Conservation (phyloP, 2,329 filamentous ascomycete species). For the Penicillium sp. region DNA sequence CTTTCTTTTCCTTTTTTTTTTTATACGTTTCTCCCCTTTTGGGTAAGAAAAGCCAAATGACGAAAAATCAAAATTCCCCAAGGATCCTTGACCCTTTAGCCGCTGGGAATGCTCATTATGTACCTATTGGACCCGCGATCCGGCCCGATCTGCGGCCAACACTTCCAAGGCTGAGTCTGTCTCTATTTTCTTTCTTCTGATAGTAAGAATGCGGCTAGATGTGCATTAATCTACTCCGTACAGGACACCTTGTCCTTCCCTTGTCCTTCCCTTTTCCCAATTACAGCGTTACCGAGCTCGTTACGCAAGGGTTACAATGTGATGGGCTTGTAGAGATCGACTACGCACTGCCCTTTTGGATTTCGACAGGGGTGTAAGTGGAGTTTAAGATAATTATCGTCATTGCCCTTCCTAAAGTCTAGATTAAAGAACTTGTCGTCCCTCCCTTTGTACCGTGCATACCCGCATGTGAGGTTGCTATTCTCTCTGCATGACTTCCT, state of each 20-base stretch:
- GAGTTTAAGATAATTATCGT: constrained; percentile 20
- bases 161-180: constrained; percentile 11
- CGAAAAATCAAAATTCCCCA: neutral
- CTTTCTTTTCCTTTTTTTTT: neutral
- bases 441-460: constrained; percentile 22
- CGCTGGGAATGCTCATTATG: constrained; percentile 18
- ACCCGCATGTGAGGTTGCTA: constrained; percentile 16
- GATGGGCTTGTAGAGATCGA: constrained; percentile 13
- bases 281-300: constrained; percentile 12
- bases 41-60: neutral
- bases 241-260: constrained; percentile 1
- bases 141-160: constrained; percentile 16
- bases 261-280: neutral
- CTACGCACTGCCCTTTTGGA: constrained; percentile 13
- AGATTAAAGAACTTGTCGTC: constrained; percentile 8
- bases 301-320: constrained; percentile 31
- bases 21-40: neutral
- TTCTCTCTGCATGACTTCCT: constrained; percentile 16
- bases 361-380: constrained; percentile 20
- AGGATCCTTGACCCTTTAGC: constrained; percentile 21
- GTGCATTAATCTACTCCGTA: neutral
- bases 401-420: constrained; percentile 19
- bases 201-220: constrained; percentile 13
- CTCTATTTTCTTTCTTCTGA: constrained; percentile 1
- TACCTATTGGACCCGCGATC: constrained; percentile 8